Conservation (phyloP, 164 flowering plant species). For the Tetracentron sinense region DNA sequence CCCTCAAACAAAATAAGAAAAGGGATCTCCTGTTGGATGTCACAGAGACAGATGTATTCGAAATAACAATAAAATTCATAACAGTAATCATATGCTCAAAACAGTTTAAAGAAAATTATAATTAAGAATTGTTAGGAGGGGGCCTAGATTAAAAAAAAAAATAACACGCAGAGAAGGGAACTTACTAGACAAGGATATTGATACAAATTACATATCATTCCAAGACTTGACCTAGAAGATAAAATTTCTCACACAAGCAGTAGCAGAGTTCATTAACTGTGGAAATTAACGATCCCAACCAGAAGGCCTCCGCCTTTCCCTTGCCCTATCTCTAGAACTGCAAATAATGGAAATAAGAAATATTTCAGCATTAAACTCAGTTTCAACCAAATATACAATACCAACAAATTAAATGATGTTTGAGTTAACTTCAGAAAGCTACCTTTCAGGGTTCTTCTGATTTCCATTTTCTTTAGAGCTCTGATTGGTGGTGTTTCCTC, state of each 20-base stretch:
- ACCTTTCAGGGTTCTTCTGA: constrained; percentile 56
- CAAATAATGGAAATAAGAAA: constrained; percentile 15
- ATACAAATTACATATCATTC: constrained; percentile 2
- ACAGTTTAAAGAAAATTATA: background rate
- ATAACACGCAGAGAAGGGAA: background rate
- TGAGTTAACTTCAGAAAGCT: constrained; percentile 9
- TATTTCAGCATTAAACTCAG: constrained; percentile 6
- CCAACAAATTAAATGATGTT: background rate
- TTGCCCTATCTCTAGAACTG: constrained; percentile 65
- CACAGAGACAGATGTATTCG: background rate
- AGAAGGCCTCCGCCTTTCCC: constrained; percentile 87
- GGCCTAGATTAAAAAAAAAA: background rate
- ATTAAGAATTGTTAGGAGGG: background rate
- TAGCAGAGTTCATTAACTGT: background rate
- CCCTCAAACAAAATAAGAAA: background rate
- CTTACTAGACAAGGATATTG: background rate
- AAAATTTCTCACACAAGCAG: background rate
- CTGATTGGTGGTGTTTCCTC: constrained; percentile 20
- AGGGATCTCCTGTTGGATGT: background rate
- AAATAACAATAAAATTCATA: too few species aligned
- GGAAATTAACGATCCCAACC: constrained; percentile 79
- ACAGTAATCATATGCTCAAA: background rate
- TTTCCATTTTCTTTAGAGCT: constrained; percentile 34
- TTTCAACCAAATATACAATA: background rate
- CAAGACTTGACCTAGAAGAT: background rate